Base-by-base conservation (phyloP, 2,329 filamentous ascomycete genomes). In the Hypocrella siamensis region DNA sequence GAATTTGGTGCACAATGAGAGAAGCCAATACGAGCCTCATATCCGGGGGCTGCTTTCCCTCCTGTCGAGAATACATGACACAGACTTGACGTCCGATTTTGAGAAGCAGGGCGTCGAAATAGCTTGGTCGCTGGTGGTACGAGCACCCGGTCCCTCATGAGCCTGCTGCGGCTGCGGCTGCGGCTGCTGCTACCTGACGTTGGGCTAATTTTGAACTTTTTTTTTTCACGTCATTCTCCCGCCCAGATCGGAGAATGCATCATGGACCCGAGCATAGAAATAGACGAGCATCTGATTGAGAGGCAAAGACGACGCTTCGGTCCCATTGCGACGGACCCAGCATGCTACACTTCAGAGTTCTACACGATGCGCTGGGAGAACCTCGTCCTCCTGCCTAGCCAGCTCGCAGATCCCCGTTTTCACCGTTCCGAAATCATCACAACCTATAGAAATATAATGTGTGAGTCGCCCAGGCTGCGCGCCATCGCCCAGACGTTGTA, bases 191-290 rank as follows among this genome's bases (percentile, higher is more conserved):
- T n/a, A n/a, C n/a, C n/a, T n/a, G n/a, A n/a, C n/a, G n/a, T n/a
- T n/a, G n/a, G n/a, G n/a, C n/a, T n/a, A n/a, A n/a, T 16, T 28
- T 17, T 18, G 7, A 10, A 19, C n/a, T 9, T 16, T 17, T 18
- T n/a, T 17, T 28, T 8, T 9, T 5, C 30, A 7, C 30, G 7
- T 22, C 14, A 25, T 16, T 19, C 19, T 11, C 21, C 9, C n/a
- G 5, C 25, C 6, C 30, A 33, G 32, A 33, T 33, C 30, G 32
- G 32, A 6, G 26, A 33, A 16, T 30, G 19, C 19, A 33, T 33
- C 26, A 33, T 33, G 27, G 32, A 33, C 17, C 32, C 27, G 7
- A 25, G 6, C 15, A 30, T 33, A 17, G 21, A 30, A 11, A 30
- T 30, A 29, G 26, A 28, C 27, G 14, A 17, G 10, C 11, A 8